phyloP scores from a whole-genome alignment of 805 yeast species.

The Sugiyamaella chiloensis region DNA sequence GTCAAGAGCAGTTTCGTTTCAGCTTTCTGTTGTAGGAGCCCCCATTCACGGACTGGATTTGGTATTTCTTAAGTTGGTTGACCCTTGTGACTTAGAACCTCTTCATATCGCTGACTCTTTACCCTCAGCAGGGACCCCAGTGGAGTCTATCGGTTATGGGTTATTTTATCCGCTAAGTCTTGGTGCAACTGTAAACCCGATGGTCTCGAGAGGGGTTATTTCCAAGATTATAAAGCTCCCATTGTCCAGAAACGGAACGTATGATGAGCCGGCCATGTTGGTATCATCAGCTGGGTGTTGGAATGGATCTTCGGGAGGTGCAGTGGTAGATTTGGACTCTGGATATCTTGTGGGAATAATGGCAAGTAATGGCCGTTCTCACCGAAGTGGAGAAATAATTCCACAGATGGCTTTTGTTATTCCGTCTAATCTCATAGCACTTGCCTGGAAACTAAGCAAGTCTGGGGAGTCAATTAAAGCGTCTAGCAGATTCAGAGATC shows the following conservation, averaged over 20 bases:
- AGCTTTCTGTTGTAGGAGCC: constrained; percentile 17
- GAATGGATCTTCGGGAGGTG: constrained; percentile 41
- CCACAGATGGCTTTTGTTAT: constrained; percentile 37
- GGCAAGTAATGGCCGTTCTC: constrained; percentile 37
- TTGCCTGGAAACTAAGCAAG: constrained; percentile 22
- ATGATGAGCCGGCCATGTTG: constrained; percentile 25
- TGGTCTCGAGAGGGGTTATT: constrained; percentile 31
- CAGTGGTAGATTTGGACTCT: constrained; percentile 23
- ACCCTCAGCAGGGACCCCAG: constrained; percentile 23
- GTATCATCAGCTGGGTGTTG: constrained; percentile 36
- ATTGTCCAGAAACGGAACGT: constrained; percentile 9
- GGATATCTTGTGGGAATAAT: constrained; percentile 34
- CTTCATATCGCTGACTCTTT: constrained; percentile 18
- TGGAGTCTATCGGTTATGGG: constrained; percentile 35
- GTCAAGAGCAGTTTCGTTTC: constrained; percentile 9
- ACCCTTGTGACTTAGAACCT: constrained; percentile 14
- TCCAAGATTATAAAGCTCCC: constrained; percentile 21
- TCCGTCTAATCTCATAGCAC: constrained; percentile 27
- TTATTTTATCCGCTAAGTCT: constrained; percentile 30
- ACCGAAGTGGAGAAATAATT: constrained; percentile 32
- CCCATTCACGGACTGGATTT: constrained; percentile 34
- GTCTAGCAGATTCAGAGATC: constrained; percentile 12
- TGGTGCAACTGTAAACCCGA: constrained; percentile 25
- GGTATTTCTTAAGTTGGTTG: constrained; percentile 25
- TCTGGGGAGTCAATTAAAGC: constrained; percentile 12